Evolutionary conservation across 768 basidiomycete genomes (phyloP), one percentile per base, ranked within the genome.

Genomic region (Mycena pura): DNA sequence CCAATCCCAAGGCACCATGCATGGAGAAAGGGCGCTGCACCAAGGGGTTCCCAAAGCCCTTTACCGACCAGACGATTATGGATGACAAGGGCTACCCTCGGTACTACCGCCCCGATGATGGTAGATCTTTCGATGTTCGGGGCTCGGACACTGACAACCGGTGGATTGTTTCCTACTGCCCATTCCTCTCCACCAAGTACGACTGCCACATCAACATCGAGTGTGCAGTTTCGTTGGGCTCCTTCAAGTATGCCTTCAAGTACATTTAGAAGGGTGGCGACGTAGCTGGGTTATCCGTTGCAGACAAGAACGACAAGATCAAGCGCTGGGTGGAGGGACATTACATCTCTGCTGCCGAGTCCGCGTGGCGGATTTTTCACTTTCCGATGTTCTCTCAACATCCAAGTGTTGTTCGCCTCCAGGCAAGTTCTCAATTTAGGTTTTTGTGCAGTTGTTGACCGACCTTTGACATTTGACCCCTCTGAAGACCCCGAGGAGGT

Each of bases 181-280:
- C 73, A 3, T 69, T 69, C 11, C 69, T 81, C 0, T 60, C 68
- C 21, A 67, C 64, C 0, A 56, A 69, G 29, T 80, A 72, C 51
- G 28, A 73, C 39, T 79, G 77, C 52, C 77, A 81, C 41, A 78
- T 80, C 51, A 82, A 81, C 62, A 63, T 78, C 2, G 78, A 80
- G 46, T 49, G 71, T 66, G 70, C 66, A 0, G 71, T 34, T 72
- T 79, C 57, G 43, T 66, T 28, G 63, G 70, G 6, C 3, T 51
- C 59, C 5, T 38, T 80, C 5, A 32, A 44, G 22, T 77, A 71
- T 56, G 45, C 68, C 21, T 57, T 64, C 39, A 52, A 52, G 17
- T 44, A 46, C 22, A 46, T 44, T 38, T 17, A 52, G 36, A 52
- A 40, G 50, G 50, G 36, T 2, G 64, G 72, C 27, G 57, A 61